Conservation (phyloP, 164 flowering plant species). For the Annona squamosa region DNA sequence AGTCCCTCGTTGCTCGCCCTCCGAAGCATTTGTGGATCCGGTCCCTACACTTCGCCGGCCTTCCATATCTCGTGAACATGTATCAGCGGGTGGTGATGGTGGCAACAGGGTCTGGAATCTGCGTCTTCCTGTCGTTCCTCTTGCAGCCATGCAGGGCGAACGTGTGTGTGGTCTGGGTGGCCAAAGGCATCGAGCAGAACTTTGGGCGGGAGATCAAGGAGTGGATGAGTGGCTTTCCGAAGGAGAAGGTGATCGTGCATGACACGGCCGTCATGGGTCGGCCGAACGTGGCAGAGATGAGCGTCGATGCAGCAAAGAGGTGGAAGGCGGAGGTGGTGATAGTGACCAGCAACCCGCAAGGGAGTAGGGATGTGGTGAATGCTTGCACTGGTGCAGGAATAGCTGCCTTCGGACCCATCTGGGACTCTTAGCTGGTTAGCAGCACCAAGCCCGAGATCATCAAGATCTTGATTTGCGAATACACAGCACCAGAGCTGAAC, state of each 20-base stretch:
- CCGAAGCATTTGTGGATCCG: conserved; percentile 67
- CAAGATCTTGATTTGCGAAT: too few relatives aligned
- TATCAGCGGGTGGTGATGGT: conserved; percentile 47
- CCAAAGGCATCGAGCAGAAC: conserved; percentile 49
- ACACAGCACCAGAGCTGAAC: too few relatives aligned
- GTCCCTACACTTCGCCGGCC: conserved; percentile 50
- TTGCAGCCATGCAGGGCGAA: conserved; percentile 43
- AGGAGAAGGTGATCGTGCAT: conserved; percentile 51
- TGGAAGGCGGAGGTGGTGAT: conserved; percentile 55
- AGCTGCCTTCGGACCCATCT: conserved; percentile 63
- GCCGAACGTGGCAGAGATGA: conserved; percentile 48
- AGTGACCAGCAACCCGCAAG: conserved; percentile 65
- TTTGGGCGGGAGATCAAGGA: conserved; percentile 47
- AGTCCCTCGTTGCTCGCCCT: conserved; percentile 45
- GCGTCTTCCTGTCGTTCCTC: conserved; percentile 55
- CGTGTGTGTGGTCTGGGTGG: conserved; percentile 56
- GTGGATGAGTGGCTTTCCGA: conserved; percentile 38
- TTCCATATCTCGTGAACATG: conserved; percentile 61
- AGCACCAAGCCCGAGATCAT: too few relatives aligned
- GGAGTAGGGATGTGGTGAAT: conserved; percentile 56
- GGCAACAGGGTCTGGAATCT: conserved; percentile 70
- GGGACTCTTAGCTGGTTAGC: conserved; percentile 51
- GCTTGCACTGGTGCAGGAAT: conserved; percentile 51
- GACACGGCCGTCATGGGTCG: conserved; percentile 56
- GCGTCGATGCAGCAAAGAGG: conserved; percentile 37